phyloP scores from a whole-genome alignment of 306 rosid genomes.

The Begonia peltatifolia region DNA sequence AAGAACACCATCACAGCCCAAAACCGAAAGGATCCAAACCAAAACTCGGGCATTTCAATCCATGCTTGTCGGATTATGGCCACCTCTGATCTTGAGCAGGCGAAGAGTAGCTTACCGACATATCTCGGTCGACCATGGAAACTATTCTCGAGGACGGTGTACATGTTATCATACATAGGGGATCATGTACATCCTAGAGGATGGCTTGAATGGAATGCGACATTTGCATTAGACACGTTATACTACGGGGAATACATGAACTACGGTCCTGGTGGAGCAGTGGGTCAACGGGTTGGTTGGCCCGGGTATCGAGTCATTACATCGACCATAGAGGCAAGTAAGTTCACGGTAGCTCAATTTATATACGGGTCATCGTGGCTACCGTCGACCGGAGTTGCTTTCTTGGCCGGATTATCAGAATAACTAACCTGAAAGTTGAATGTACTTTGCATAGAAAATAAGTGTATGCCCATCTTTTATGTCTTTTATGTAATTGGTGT shows the following conservation, averaged over 20 bases:
- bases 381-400: constrained; percentile 93
- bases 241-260: constrained; percentile 98
- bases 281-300: constrained; percentile 66
- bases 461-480: too few species aligned
- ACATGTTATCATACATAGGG: constrained; percentile 58
- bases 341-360: constrained; percentile 72
- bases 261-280: constrained; percentile 74
- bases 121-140: constrained; percentile 97
- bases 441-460: neutral
- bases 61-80: constrained; percentile 56
- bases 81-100: constrained; percentile 32
- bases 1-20: constrained; percentile 88
- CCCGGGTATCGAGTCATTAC: constrained; percentile 73
- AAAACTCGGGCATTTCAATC: constrained; percentile 89
- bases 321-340: constrained; percentile 47
- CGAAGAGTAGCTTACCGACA: constrained; percentile 33
- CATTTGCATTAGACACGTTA: constrained; percentile 46
- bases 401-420: constrained; percentile 39
- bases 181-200: constrained; percentile 74
- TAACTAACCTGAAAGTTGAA: neutral
- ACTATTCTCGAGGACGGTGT: constrained; percentile 56
- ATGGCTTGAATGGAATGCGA: constrained; percentile 79
- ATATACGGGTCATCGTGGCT: constrained; percentile 76
- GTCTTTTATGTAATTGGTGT: too few species aligned
- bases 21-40: constrained; percentile 88